Evolutionary conservation across 495 filamentous ascomycete species (phyloP).

Genomic region (Penicillium ucsense): DNA sequence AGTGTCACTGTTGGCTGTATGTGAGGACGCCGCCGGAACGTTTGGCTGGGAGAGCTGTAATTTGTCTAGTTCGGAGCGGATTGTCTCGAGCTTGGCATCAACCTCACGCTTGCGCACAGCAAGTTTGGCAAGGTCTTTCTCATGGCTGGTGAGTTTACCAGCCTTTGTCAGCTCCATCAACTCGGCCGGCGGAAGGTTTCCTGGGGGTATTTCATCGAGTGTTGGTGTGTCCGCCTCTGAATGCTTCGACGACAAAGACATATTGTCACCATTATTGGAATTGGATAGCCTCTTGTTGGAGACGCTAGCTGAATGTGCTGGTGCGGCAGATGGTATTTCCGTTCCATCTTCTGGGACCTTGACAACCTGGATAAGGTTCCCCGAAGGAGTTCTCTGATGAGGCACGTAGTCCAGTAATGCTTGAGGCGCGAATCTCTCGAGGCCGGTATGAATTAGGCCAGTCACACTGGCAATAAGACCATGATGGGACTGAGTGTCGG

Average conservation of each 20-base stretch:
- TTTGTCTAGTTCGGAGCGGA: slow-evolving; percentile 33
- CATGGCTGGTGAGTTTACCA: slow-evolving; percentile 41
- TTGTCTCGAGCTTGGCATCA: slow-evolving; percentile 54
- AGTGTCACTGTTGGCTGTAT: slow-evolving; percentile 21
- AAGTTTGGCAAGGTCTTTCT: slow-evolving; percentile 69
- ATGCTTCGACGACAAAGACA: slow-evolving; percentile 13
- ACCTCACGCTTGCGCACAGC: slow-evolving; percentile 58
- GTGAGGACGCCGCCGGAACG: not conserved
- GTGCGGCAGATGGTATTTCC: not conserved
- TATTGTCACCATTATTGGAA: slow-evolving; percentile 2
- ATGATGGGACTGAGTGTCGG: slow-evolving; percentile 18
- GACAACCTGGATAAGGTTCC: slow-evolving; percentile 13
- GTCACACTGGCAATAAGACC: slow-evolving; percentile 39
- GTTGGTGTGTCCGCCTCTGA: slow-evolving; percentile 9
- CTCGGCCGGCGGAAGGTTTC: slow-evolving; percentile 15
- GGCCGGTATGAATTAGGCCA: slow-evolving; percentile 27
- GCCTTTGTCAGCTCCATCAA: slow-evolving; percentile 22
- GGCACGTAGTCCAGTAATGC: slow-evolving; percentile 42
- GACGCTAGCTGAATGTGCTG: not conserved
- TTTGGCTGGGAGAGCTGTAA: slow-evolving; percentile 24
- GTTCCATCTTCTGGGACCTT: not conserved
- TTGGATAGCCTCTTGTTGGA: not conserved
- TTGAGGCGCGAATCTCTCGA: slow-evolving; percentile 36
- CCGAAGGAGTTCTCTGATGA: slow-evolving; percentile 12
- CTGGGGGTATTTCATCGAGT: slow-evolving; percentile 12